Conservation (phyloP, 1,284 basidiomycete genomes). For the Fistulina hepatica region DNA sequence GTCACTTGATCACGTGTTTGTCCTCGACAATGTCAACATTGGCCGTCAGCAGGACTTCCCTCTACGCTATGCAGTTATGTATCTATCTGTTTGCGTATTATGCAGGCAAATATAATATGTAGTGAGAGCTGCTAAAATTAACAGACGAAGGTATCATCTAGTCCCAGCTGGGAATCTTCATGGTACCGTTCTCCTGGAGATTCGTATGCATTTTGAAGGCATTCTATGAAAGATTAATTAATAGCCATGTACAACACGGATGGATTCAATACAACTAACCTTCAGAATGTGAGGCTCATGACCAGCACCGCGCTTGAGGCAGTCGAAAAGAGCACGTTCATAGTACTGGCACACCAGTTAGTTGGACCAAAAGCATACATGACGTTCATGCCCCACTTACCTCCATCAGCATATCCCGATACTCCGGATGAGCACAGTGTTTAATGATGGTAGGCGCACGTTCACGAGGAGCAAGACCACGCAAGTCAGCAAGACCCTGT, state of each 20-base stretch:
- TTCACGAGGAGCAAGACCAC: conserved; percentile 37
- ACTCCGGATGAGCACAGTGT: conserved; percentile 41
- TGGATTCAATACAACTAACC: conserved; percentile 9
- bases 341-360: conserved; percentile 31
- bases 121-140: too few relatives aligned
- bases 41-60: too few relatives aligned
- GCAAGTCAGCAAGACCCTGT: conserved; percentile 40
- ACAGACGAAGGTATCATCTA: too few relatives aligned
- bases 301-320: conserved; percentile 32
- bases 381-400: conserved; percentile 13
- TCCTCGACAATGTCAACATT: too few relatives aligned
- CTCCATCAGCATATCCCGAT: conserved; percentile 32
- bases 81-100: too few relatives aligned
- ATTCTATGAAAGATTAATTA: conserved; percentile 3
- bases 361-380: neutral
- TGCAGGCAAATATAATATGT: too few relatives aligned
- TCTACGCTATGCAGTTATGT: too few relatives aligned
- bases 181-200: conserved; percentile 12
- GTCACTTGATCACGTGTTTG: too few relatives aligned
- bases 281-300: conserved; percentile 42
- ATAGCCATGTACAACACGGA: conserved; percentile 9
- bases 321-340: conserved; percentile 35
- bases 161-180: conserved; percentile 12
- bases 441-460: conserved; percentile 38
- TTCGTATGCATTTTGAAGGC: conserved; percentile 11